Base-by-base conservation (phyloP, 345 rosid species). In the Lepidium aucheri region DNA sequence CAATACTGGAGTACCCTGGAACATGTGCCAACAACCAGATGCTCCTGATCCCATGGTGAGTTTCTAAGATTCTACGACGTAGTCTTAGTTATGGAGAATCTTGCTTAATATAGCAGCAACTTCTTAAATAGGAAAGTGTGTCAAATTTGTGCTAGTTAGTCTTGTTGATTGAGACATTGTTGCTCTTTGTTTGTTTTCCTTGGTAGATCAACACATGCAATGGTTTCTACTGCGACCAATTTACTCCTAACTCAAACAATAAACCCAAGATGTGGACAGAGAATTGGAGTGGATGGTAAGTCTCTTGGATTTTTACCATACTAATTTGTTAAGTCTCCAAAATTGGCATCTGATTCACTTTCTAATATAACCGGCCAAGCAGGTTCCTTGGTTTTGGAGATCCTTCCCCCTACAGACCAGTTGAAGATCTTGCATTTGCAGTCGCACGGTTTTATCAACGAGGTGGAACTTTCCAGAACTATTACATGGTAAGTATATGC, bases 221-320 rank as follows among this genome's bases (percentile, higher is more conserved):
- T 43, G 98, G 98, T 17, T 93, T 90, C 79, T 93, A 94, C 67
- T 94, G 99, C 33, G 99, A 94, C 53, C 95, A 94, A 51, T 94
- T 94, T 75, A 94, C 92, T 67, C 99, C 99, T 57, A 94, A 88
- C 77, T 90, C 95, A 16, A 67, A 80, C 41, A 74, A 66, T 51
- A 90, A 94, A 76, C 99, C 97, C 3, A 94, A 90, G 80, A 81
- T 94, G 80, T 94, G 97, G 99, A 94, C 97, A 0, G 99, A 94
- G 82, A 88, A 94, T 57, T 94, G 97, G 97, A 88, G 78, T 70
- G 97, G 98, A 81, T 93, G 97, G 98, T 93, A 76, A 57, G 80
- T 16, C 47, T 56, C 51, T 55, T 66, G 46, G 10, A 46, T 52
- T 20, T 13, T 52, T 54, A 5, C 49, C 10, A 35, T 53, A 67